Base-by-base conservation (phyloP, 2,329 filamentous ascomycete genomes). In the Sporothrix schenckii region DNA sequence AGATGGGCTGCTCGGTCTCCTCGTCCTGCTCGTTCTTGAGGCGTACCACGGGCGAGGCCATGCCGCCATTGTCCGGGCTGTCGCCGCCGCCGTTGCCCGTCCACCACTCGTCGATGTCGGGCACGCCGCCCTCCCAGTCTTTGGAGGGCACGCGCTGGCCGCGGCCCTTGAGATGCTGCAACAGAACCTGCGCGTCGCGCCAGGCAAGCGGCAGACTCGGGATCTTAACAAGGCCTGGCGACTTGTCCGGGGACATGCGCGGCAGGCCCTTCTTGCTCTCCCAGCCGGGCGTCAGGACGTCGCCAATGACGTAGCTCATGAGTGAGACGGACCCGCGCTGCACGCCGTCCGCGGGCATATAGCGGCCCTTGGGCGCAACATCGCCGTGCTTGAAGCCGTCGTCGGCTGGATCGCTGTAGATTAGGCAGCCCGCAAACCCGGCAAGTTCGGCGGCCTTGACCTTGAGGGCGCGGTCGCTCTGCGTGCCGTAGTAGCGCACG, bases 281-380 rank as follows among this genome's bases (percentile, higher is more conserved):
- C 84, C 89, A 94, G 4, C 94, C 94, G 2, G 95, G 95, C 0
- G 93, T 97, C 58, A 98, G 85, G n/a, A 94, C 91, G 79, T 99
- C 95, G 50, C 95, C 95, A 0, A 96, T 81, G 4, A 97, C 87
- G 88, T 90, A 93, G 76, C 89, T 94, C 81, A 88, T 91, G 75
- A 97, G 81, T 72, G 90, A 91, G 34, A 97, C 95, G 4, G 88
- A 87, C 4, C 91, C 94, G 76, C 94, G 86, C 78, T 95, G 92
- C 2, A 97, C 91, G 60, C 89, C 91, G 76, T 95, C 92, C 1
- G 86, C 85, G 0, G 94, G 92, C 87, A 94, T 91, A 79, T 86
- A 96, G 30, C 89, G 88, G 49, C 93, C 94, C 30, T 91, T 83
- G 0, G 94, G 94, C 74, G 90, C 93, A 0, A 88, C 84, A 0